Conservation (phyloP, 2,329 filamentous ascomycete species). For the Eurotiales sp. region DNA sequence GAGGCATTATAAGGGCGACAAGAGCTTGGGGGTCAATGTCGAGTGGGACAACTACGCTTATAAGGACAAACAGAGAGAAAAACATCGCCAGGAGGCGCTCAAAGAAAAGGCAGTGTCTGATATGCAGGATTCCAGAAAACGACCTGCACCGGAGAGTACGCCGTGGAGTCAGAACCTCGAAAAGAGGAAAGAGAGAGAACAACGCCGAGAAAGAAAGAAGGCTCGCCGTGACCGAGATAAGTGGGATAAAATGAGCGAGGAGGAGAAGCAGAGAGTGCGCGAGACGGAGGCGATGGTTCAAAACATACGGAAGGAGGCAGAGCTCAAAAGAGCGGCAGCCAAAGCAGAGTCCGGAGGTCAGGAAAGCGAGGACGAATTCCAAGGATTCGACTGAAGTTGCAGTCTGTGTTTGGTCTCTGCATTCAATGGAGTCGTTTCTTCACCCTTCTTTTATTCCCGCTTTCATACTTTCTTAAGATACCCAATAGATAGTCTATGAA, state of each 20-base stretch:
- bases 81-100: conserved; percentile 57
- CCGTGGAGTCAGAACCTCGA: conserved; percentile 72
- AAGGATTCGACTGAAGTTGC: conserved; percentile 21
- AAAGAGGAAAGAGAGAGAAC: conserved; percentile 59
- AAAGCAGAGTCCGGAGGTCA: conserved; percentile 2
- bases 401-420: neutral
- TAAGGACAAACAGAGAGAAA: conserved; percentile 68
- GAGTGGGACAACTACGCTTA: conserved; percentile 68
- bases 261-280: conserved; percentile 60
- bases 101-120: conserved; percentile 42
- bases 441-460: neutral
- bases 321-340: conserved; percentile 22
- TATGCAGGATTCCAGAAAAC: conserved; percentile 42
- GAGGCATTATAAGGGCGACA: conserved; percentile 67
- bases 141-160: conserved; percentile 58
- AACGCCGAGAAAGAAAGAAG: conserved; percentile 61
- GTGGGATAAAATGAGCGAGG: conserved; percentile 64
- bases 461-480: neutral
- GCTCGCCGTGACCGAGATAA: conserved; percentile 62
- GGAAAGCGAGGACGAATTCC: conserved; percentile 50
- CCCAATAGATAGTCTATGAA: neutral
- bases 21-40: conserved; percentile 51
- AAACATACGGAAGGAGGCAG: conserved; percentile 59
- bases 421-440: neutral
- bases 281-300: conserved; percentile 63